phyloP scores from a whole-genome alignment of 169 alveolate species.

The Cryptosporidium meleagridis region DNA sequence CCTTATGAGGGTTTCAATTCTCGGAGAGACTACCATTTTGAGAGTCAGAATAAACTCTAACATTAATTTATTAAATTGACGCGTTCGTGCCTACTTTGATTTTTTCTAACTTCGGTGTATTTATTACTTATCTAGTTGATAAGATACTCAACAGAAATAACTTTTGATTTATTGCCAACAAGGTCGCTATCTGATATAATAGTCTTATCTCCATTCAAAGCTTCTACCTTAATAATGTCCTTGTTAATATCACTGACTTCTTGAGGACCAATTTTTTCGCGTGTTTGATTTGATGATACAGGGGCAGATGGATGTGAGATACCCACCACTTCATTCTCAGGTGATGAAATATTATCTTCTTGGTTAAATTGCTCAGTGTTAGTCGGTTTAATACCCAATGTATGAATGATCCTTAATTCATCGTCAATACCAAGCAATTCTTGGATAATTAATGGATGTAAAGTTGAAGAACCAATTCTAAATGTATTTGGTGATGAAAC shows the following conservation, averaged over 20 bases:
- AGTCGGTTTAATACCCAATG: conserved; percentile 45
- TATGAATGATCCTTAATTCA: conserved; percentile 61
- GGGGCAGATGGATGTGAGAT: conserved; percentile 67
- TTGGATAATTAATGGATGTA: conserved; percentile 44
- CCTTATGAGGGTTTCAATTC: neutral
- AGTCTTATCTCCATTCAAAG: neutral
- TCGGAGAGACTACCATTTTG: neutral
- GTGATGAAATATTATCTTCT: neutral
- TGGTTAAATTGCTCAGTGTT: conserved; percentile 10
- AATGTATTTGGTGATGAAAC: conserved; percentile 62
- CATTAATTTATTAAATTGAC: neutral
- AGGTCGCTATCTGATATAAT: neutral
- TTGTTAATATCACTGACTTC: conserved; percentile 25
- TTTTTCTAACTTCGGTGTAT: neutral
- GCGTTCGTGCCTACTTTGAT: neutral
- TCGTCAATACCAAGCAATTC: conserved; percentile 61
- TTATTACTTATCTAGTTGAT: conserved; percentile 19
- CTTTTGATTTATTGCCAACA: conserved; percentile 27
- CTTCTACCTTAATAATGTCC: conserved; percentile 59
- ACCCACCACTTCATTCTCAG: conserved; percentile 45
- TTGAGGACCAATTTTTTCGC: conserved; percentile 3
- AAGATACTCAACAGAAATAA: conserved; percentile 55
- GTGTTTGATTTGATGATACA: conserved; percentile 19
- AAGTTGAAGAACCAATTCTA: conserved; percentile 73
- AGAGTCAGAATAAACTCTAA: neutral